A percentile compares a stretch with the other conserved stretches of the same genome.
Conservation (phyloP, 108 stramenopile species). For the Fragilariopsis cylindrus region DNA sequence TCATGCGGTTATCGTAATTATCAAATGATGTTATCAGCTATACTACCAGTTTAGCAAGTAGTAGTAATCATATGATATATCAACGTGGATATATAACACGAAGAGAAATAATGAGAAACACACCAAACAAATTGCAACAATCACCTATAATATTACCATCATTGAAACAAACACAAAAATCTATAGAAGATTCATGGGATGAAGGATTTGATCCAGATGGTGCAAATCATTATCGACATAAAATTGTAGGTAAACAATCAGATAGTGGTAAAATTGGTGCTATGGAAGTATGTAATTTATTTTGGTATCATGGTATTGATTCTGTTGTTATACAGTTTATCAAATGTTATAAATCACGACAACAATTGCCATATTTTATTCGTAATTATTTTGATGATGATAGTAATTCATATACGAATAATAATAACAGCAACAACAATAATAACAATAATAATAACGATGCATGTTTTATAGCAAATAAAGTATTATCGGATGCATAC, state of each 20-base stretch:
- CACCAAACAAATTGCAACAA: conserved; percentile 24
- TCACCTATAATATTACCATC: conserved; percentile 37
- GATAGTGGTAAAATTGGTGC: conserved; percentile 60
- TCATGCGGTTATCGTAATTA: conserved; percentile 81
- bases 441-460: too few species aligned
- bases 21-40: conserved; percentile 72
- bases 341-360: conserved; percentile 47
- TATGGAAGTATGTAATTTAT: conserved; percentile 67
- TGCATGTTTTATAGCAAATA: too few species aligned
- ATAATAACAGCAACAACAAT: too few species aligned
- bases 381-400: conserved; percentile 39
- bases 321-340: conserved; percentile 79
- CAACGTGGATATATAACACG: not conserved
- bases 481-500: too few species aligned
- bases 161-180: conserved; percentile 49
- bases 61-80: not conserved
- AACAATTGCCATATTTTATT: conserved; percentile 50
- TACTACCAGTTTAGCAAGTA: conserved; percentile 45
- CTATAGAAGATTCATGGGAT: conserved; percentile 65
- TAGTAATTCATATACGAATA: not conserved
- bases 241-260: conserved; percentile 45
- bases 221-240: conserved; percentile 57
- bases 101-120: not conserved
- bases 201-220: conserved; percentile 65
- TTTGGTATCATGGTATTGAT: conserved; percentile 66